Evolutionary conservation across 1,284 basidiomycete genomes (phyloP).

Genomic region (Malassezia restricta): DNA sequence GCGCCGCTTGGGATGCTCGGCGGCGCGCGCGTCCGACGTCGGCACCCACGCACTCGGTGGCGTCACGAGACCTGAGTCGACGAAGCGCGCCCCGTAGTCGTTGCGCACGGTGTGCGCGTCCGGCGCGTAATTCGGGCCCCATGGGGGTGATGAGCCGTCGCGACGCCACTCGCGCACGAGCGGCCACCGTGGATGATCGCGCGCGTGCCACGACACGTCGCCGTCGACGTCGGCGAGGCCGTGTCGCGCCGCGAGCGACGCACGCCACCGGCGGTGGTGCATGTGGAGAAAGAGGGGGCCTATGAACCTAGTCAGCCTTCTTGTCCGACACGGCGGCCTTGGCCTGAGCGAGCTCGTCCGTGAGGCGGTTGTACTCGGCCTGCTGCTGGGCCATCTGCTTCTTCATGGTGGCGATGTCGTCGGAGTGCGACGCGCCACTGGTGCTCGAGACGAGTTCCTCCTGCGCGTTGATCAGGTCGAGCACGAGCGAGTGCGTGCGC

Average conservation of each 20-base stretch:
- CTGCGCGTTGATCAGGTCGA: constrained; percentile 78
- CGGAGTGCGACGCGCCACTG: constrained; percentile 17
- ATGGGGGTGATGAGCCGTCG: not conserved
- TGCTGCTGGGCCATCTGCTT: constrained; percentile 44
- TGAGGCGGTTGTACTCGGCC: constrained; percentile 41
- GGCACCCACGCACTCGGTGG: constrained; percentile 37
- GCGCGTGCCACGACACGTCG: not conserved
- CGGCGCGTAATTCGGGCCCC: constrained; percentile 42
- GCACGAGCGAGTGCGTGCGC: constrained; percentile 77
- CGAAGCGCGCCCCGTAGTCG: constrained; percentile 81
- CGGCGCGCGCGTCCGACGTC: constrained; percentile 61
- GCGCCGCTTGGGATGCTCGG: constrained; percentile 55
- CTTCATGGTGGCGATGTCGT: constrained; percentile 36
- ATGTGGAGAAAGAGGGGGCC: no score
- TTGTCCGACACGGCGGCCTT: constrained; percentile 40
- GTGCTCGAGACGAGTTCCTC: constrained; percentile 58
- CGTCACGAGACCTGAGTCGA: constrained; percentile 50
- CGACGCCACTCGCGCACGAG: not conserved
- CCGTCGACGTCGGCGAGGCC: not conserved
- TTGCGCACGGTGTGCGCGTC: constrained; percentile 90
- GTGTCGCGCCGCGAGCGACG: not conserved
- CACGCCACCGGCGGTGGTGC: no score
- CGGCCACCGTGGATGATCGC: no score
- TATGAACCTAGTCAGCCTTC: constrained; percentile 16
- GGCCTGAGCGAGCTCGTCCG: constrained; percentile 49